Base-by-base conservation (phyloP, 176 grass and related monocot genomes). In the Puccinellia tenuiflora region DNA sequence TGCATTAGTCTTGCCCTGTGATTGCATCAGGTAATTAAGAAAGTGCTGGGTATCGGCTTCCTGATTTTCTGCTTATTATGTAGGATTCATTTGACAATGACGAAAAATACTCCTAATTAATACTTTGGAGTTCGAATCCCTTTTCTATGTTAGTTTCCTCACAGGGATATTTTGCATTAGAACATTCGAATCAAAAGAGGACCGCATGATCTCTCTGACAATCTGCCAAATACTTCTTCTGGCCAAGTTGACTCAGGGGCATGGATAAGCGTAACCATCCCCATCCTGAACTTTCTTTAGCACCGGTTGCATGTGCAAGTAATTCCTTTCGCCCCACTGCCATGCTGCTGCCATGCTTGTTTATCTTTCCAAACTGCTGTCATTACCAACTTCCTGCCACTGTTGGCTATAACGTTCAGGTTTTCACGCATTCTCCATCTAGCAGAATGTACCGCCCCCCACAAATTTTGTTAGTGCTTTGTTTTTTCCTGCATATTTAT, bases 171-270 rank as follows among this genome's bases (percentile, higher is more conserved):
- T 61, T 65, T 79, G 37, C 56, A 46, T 46, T 8, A 40, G 50
- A 24, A 12, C 59, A 45, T 79, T 54, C 56, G 86, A 73, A 55
- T 43, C 20, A 42, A 82, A 88, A 55, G 47, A 70, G 22, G 51
- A 57, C 66, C 16, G 0, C 1, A 77, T 5, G 7, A 54, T 78
- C 13, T 72, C 45, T 43, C 83, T 45, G 51, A 52, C 42, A 71
- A 18, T 83, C 7, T 82, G 76, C 64, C 52, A 63, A 53, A 78
- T 40, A 61, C 8, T 62, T 55, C 17, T 78, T 9, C 20, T 64
- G 28, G 24, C 53, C 18, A 63, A 78, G 73, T 22, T 68, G 47
- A 69, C 55, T 28, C 26, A 21, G 48, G 24, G 47, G 37, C 56
- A 29, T 60, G 16, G 72, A 48, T 68, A 55, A 31, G 63, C 3